A percentile compares a stretch with the other conserved stretches of the same genome.
These are phyloP conservation scores for Ambrosiella beaveri DNA, from an alignment of 2,329 filamentous ascomycete species.

Conservation along the genomic window DNA sequence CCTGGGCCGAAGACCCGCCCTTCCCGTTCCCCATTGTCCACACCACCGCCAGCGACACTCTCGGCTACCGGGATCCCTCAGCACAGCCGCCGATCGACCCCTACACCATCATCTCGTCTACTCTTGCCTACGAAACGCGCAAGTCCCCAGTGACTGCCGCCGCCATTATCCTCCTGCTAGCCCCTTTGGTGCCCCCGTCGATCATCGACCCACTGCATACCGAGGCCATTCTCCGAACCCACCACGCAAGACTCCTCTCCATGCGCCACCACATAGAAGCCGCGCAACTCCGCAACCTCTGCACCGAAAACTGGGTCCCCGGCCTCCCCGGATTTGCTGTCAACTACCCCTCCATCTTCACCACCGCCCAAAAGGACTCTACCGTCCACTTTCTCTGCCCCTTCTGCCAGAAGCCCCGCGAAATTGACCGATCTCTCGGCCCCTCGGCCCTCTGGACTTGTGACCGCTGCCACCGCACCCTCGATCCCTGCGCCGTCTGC, in stretches of 20 bases:
- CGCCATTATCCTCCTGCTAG: conserved; percentile 42
- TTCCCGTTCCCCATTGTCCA: conserved; percentile 30
- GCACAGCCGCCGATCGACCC: conserved; percentile 33
- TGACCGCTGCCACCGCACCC: conserved; percentile 33
- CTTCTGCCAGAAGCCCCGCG: conserved; percentile 37
- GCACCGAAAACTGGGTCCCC: conserved; percentile 37
- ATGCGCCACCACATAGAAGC: conserved; percentile 45
- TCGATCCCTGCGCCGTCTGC: conserved; percentile 43
- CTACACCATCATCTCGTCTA: conserved; percentile 33
- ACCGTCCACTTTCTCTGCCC: conserved; percentile 37
- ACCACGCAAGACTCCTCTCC: conserved; percentile 40
- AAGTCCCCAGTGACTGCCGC: conserved; percentile 42
- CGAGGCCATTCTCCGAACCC: conserved; percentile 37
- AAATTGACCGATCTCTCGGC: conserved; percentile 27
- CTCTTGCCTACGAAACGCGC: conserved; percentile 37
- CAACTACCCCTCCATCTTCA: conserved; percentile 36
- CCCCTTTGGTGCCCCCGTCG: conserved; percentile 35
- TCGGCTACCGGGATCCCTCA: conserved; percentile 7
- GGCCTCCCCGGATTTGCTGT: conserved; percentile 35
- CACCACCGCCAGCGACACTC: neutral
- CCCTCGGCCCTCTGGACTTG: conserved; percentile 37
- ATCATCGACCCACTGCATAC: conserved; percentile 40
- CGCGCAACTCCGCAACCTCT: conserved; percentile 42
- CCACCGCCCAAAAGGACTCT: conserved; percentile 35
- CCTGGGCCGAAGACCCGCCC: conserved; percentile 38